Percentiles rank a stretch among this genome's conserved stretches.
Conservation (phyloP, 257 asterid species). For the Dorcoceras hygrometricum region DNA sequence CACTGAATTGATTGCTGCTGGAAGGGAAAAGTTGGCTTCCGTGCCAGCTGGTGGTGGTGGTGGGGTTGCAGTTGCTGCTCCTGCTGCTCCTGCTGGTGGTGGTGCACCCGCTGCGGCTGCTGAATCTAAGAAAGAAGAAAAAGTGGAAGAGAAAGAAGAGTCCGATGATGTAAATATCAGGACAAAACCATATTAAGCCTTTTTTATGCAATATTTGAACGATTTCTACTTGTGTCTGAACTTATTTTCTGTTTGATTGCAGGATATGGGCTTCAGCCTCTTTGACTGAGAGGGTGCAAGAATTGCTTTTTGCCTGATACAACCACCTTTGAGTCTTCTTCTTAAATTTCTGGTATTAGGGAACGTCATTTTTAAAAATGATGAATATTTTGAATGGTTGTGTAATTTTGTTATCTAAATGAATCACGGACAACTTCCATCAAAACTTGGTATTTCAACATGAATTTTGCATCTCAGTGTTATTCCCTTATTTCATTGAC, state of each 20-base stretch:
- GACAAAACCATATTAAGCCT: background rate
- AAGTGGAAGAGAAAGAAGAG: slow-evolving; percentile 57
- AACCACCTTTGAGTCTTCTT: background rate
- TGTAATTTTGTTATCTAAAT: slow-evolving; percentile 29
- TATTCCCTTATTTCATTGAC: too few species aligned
- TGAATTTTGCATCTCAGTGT: background rate
- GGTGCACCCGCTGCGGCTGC: slow-evolving; percentile 45
- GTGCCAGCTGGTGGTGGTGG: slow-evolving; percentile 58
- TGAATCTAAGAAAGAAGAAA: slow-evolving; percentile 56
- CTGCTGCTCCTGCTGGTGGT: slow-evolving; percentile 29
- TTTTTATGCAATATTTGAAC: background rate
- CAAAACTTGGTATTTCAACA: background rate
- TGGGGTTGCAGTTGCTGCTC: slow-evolving; percentile 33
- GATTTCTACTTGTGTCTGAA: background rate
- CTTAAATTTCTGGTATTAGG: slow-evolving; percentile 4
- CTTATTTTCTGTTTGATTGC: slow-evolving; percentile 21
- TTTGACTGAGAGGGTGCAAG: slow-evolving; percentile 33
- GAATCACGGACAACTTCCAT: background rate
- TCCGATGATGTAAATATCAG: slow-evolving; percentile 43
- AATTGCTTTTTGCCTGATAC: background rate
- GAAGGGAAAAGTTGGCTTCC: slow-evolving; percentile 57
- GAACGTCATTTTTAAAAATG: background rate
- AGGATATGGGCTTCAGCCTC: slow-evolving; percentile 61
- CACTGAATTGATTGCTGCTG: slow-evolving; percentile 54
- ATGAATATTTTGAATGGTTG: slow-evolving; percentile 14